Percentiles rank a stretch among this genome's conserved stretches.
phyloP scores from a whole-genome alignment of 1,284 basidiomycete genomes.

The Cryptococcus sp. region DNA sequence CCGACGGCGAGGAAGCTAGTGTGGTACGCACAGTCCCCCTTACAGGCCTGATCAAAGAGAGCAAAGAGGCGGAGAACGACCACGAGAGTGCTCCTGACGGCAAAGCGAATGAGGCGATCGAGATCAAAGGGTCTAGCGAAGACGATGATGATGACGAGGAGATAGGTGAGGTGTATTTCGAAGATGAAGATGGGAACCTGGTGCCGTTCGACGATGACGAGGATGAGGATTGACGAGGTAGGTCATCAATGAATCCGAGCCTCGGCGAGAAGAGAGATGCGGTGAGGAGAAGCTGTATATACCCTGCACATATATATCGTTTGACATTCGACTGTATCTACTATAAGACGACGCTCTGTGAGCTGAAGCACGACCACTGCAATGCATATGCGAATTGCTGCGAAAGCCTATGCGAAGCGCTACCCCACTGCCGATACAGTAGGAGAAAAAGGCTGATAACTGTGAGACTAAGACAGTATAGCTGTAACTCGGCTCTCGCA shows the following conservation, averaged over 20 bases:
- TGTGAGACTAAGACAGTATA: neutral
- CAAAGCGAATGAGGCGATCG: conserved; percentile 6
- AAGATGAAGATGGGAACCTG: conserved; percentile 30
- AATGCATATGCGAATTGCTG: too few species aligned
- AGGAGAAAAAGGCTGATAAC: too few species aligned
- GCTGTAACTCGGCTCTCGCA: neutral
- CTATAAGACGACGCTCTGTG: too few species aligned
- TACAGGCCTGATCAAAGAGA: neutral
- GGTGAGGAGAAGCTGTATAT: conserved; percentile 1
- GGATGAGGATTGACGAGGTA: neutral
- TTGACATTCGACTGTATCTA: neutral
- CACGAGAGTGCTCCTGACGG: neutral
- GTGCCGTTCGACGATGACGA: conserved; percentile 19
- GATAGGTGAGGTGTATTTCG: conserved; percentile 28
- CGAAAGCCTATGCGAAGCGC: too few species aligned
- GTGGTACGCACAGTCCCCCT: conserved; percentile 3
- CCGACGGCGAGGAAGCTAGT: neutral
- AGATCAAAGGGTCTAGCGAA: neutral
- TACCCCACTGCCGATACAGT: too few species aligned
- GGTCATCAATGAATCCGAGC: neutral
- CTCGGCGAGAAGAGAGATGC: neutral
- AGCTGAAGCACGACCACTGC: too few species aligned
- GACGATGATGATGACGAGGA: conserved; percentile 24
- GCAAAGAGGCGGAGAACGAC: conserved; percentile 6
- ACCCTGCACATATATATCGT: conserved; percentile 8